Evolutionary conservation across 2,329 filamentous ascomycete species (phyloP).

Genomic region (Hypoxylon sp.): DNA sequence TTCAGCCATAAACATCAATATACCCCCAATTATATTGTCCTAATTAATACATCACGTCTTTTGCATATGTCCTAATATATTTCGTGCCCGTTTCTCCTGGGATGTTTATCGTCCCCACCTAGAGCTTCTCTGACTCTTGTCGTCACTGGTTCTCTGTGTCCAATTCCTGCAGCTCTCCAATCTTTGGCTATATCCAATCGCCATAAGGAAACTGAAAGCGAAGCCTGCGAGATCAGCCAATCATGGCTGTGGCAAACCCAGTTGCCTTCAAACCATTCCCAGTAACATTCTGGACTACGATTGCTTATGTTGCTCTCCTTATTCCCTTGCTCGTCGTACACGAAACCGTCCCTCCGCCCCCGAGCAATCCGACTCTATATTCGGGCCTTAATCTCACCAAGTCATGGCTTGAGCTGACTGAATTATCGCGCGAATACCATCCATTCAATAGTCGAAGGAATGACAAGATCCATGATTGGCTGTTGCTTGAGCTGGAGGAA

Average conservation of each 20-base stretch:
- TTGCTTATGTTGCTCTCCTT: slow-evolving; percentile 83
- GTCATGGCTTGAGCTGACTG: slow-evolving; percentile 87
- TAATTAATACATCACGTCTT: slow-evolving; percentile 19
- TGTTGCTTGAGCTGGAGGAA: slow-evolving; percentile 77
- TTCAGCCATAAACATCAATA: slow-evolving; percentile 22
- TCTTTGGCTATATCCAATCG: slow-evolving; percentile 29
- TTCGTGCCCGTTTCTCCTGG: slow-evolving; percentile 20
- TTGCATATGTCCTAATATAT: slow-evolving; percentile 32
- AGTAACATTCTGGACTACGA: slow-evolving; percentile 83
- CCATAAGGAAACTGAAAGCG: slow-evolving; percentile 19
- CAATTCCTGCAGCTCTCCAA: slow-evolving; percentile 36
- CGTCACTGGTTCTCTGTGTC: slow-evolving; percentile 36
- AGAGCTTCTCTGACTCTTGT: slow-evolving; percentile 38
- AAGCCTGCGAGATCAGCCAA: slow-evolving; percentile 32
- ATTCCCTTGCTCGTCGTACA: slow-evolving; percentile 81
- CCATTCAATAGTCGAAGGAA: slow-evolving; percentile 91
- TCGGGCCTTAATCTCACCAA: slow-evolving; percentile 84
- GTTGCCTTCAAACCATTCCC: slow-evolving; percentile 85
- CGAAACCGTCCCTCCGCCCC: slow-evolving; percentile 79
- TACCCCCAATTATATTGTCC: slow-evolving; percentile 10
- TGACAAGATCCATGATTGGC: slow-evolving; percentile 82
- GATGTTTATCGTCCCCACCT: slow-evolving; percentile 48
- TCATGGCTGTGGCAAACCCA: slow-evolving; percentile 62
- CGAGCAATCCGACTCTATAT: slow-evolving; percentile 66
- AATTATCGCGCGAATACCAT: slow-evolving; percentile 82